Base-by-base conservation (phyloP, 352 stramenopile genomes). In the Phytophthora boehmeriae region DNA sequence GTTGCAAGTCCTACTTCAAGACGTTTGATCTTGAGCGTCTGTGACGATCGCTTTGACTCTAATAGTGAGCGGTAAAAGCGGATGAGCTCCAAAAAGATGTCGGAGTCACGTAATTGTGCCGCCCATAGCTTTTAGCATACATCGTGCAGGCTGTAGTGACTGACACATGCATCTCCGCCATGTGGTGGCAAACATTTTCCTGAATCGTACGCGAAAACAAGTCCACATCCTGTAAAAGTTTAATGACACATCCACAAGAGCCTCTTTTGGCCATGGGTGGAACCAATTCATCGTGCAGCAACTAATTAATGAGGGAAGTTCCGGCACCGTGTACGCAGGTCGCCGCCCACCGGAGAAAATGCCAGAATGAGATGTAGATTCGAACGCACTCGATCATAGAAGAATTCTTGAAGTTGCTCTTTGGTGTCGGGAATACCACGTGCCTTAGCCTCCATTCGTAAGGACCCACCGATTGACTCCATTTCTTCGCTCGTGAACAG, bases 71-170 rank as follows among this genome's bases (percentile, higher is more conserved):
- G 95, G 55, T 97, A 98, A 47, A 98, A 97, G 8, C 80, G 75
- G 57, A 98, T 97, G 0, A 98, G 66, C 61, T 98, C 93, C 14
- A 98, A 61, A 49, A 97, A 98, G 80, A 96, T 30, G 94, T 98
- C 2, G 93, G 93, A 0, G 92, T 98, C 44, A 96, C 92, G 66
- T 98, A 98, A 63, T 97, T 98, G 63, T 88, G 93, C 8, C 93
- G 75, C 1, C 78, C 80, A 27, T 88, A 86, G 16, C 72, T 74
- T 20, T 84, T 83, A 6, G 88, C 83, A 58, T 97, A 98, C 43
- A 83, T 52, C 0, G 70, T 43, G 8, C 91, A 97, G 0, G 88
- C 84, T 6, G 55, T 60, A 2, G 86, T 93, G n/a, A 98, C 92
- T 0, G 80, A 94, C 16, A 87, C 59, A 63, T 98, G 92, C 66